A percentile compares a stretch with the other conserved stretches of the same genome.
Evolutionary conservation across 495 filamentous ascomycete species (phyloP).

Genomic region (Melanomma pulvis-pyrius): DNA sequence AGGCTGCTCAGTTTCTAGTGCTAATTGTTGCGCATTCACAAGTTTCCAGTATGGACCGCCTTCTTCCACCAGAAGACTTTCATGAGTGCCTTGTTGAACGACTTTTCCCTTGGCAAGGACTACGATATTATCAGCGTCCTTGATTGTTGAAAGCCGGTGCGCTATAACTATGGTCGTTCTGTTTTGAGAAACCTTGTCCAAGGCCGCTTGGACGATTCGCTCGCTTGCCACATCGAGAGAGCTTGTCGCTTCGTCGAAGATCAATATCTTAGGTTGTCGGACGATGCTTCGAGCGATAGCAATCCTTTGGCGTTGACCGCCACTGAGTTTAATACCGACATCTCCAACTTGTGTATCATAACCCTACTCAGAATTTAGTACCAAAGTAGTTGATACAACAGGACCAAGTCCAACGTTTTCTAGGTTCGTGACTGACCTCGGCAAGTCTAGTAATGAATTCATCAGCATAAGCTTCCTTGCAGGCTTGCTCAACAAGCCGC

Average conservation of each 20-base stretch:
- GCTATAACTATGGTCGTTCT: constrained; percentile 95
- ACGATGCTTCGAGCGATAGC: constrained; percentile 43
- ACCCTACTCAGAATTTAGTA: constrained; percentile 78
- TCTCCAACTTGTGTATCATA: constrained; percentile 44
- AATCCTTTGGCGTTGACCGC: constrained; percentile 42
- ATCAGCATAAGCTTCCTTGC: constrained; percentile 90
- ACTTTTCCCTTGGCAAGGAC: constrained; percentile 82
- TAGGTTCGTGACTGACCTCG: constrained; percentile 57
- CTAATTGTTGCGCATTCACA: constrained; percentile 39
- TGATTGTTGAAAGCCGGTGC: constrained; percentile 92
- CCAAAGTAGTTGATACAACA: constrained; percentile 88
- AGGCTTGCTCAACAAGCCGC: constrained; percentile 69
- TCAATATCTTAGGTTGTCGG: constrained; percentile 39
- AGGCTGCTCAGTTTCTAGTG: constrained; percentile 15
- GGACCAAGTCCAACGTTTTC: constrained; percentile 61
- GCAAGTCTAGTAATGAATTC: constrained; percentile 76
- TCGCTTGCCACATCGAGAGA: constrained; percentile 94
- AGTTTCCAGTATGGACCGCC: constrained; percentile 39
- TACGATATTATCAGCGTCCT: constrained; percentile 90
- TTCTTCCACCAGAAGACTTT: constrained; percentile 57
- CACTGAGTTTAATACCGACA: constrained; percentile 36
- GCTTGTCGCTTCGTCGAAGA: constrained; percentile 60
- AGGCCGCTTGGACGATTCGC: constrained; percentile 90
- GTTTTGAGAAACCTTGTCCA: constrained; percentile 83
- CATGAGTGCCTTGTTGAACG: constrained; percentile 82